Conservation (phyloP, 1,139 yeast genomes). For the Blastobotrys apis region DNA sequence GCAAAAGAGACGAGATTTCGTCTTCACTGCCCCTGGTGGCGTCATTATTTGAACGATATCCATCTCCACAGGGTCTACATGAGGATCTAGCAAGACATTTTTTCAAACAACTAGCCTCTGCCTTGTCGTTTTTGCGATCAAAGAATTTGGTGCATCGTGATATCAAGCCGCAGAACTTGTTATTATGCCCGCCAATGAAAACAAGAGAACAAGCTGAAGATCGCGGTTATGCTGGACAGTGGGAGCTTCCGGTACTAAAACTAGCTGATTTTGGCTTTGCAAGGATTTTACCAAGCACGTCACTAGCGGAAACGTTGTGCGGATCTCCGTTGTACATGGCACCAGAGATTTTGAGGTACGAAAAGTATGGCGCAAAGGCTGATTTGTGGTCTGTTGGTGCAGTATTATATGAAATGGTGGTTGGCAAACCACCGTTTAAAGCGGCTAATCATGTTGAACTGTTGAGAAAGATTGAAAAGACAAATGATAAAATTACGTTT, state of each 20-base stretch:
- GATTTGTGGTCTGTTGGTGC: constrained; percentile 99
- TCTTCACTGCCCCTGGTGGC: constrained; percentile 76
- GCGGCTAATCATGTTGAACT: constrained; percentile 91
- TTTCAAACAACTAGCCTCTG: constrained; percentile 79
- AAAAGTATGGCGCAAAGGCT: constrained; percentile 94
- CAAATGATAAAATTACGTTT: constrained; percentile 71
- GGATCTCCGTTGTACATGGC: constrained; percentile 99
- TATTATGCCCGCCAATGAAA: constrained; percentile 72
- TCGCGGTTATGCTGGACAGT: constrained; percentile 64
- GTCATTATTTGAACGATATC: constrained; percentile 72
- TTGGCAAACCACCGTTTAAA: constrained; percentile 91
- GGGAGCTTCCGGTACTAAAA: constrained; percentile 86
- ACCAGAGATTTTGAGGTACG: constrained; percentile 90
- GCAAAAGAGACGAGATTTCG: constrained; percentile 66
- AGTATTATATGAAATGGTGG: constrained; percentile 89
- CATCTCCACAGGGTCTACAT: constrained; percentile 75
- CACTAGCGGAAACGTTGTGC: constrained; percentile 94
- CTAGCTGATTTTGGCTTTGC: constrained; percentile 99
- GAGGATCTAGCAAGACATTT: constrained; percentile 77
- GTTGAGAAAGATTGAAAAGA: constrained; percentile 74
- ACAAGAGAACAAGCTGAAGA: constrained; percentile 55
- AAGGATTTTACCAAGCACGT: constrained; percentile 82
- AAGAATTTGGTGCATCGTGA: constrained; percentile 89
- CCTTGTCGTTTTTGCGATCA: constrained; percentile 72
- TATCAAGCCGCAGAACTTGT: constrained; percentile 87